A percentile compares a stretch with the other conserved stretches of the same genome.
Evolutionary conservation across 345 rosid species (phyloP).

Genomic region (Excoecaria cochinchinensis): DNA sequence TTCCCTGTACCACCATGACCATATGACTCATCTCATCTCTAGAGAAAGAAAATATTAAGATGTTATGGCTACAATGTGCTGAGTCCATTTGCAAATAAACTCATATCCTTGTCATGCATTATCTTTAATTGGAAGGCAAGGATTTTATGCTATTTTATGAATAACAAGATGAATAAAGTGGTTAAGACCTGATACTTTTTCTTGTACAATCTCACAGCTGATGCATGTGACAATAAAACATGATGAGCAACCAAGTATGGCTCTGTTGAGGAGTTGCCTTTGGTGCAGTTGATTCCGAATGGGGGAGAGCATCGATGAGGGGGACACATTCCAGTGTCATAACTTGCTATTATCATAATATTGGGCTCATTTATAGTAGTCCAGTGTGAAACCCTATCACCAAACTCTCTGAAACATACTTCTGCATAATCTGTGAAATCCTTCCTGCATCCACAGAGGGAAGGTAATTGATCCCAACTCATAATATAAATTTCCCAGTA

Average conservation of each 20-base stretch:
- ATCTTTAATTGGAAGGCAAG: background rate
- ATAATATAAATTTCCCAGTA: background rate
- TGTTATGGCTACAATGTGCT: background rate
- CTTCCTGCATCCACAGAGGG: slow-evolving; percentile 45
- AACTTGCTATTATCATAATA: slow-evolving; percentile 28
- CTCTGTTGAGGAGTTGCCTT: slow-evolving; percentile 64
- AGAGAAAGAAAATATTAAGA: background rate
- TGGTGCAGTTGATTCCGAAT: slow-evolving; percentile 30
- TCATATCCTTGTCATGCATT: background rate
- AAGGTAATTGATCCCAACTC: background rate
- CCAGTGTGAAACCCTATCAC: slow-evolving; percentile 64
- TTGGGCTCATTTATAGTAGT: slow-evolving; percentile 70
- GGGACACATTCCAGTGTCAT: slow-evolving; percentile 28
- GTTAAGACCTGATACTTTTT: slow-evolving; percentile 53
- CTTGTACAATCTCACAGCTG: slow-evolving; percentile 54
- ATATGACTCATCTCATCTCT: background rate
- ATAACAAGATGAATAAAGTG: background rate
- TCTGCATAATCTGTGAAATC: slow-evolving; percentile 75
- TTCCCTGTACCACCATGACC: slow-evolving; percentile 26
- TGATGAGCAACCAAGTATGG: slow-evolving; percentile 65
- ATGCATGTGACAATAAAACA: slow-evolving; percentile 66
- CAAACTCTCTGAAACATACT: slow-evolving; percentile 74
- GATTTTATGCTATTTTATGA: background rate
- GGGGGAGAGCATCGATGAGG: slow-evolving; percentile 46
- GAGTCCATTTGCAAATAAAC: background rate